Evolutionary conservation across 441 rosid species (phyloP).

Genomic region (Erodium moschatum): DNA sequence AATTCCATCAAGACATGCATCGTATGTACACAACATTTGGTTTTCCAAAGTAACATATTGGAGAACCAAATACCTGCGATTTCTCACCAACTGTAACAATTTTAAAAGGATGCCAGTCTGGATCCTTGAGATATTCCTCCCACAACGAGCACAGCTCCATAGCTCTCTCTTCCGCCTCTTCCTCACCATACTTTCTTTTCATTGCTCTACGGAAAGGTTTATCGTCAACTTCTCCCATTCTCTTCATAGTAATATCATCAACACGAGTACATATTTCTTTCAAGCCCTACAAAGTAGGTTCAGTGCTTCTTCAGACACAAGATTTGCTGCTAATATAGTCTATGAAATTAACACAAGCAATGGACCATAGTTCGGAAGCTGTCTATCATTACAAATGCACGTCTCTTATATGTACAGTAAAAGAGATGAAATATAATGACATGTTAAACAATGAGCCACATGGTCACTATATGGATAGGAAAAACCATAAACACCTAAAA

Average conservation of each 20-base stretch:
- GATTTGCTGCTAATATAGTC: too few relatives aligned
- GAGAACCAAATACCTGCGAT: slow-evolving; percentile 24
- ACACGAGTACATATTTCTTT: slow-evolving; percentile 33
- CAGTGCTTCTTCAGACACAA: slow-evolving; percentile 14
- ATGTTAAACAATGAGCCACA: too few relatives aligned
- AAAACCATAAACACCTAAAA: too few relatives aligned
- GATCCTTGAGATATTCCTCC: slow-evolving; percentile 88
- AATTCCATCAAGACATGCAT: too few relatives aligned
- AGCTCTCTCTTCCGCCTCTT: slow-evolving; percentile 70
- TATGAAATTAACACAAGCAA: too few relatives aligned
- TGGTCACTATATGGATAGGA: too few relatives aligned
- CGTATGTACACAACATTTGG: too few relatives aligned
- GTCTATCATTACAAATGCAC: too few relatives aligned
- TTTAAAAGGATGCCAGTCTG: slow-evolving; percentile 94
- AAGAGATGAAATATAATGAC: too few relatives aligned
- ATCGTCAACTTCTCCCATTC: slow-evolving; percentile 88
- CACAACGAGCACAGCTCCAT: slow-evolving; percentile 72
- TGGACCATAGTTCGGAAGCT: too few relatives aligned
- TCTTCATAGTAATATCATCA: slow-evolving; percentile 57
- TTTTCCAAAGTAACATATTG: too few relatives aligned
- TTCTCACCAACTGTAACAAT: slow-evolving; percentile 36
- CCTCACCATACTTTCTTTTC: slow-evolving; percentile 56
- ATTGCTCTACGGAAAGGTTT: slow-evolving; percentile 67
- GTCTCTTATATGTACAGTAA: too few relatives aligned
- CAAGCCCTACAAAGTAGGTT: slow-evolving; percentile 33